A percentile compares a stretch with the other conserved stretches of the same genome.
Evolutionary conservation across 106 monocot genomes (phyloP).

Genomic region (Cymbidium sinense): DNA sequence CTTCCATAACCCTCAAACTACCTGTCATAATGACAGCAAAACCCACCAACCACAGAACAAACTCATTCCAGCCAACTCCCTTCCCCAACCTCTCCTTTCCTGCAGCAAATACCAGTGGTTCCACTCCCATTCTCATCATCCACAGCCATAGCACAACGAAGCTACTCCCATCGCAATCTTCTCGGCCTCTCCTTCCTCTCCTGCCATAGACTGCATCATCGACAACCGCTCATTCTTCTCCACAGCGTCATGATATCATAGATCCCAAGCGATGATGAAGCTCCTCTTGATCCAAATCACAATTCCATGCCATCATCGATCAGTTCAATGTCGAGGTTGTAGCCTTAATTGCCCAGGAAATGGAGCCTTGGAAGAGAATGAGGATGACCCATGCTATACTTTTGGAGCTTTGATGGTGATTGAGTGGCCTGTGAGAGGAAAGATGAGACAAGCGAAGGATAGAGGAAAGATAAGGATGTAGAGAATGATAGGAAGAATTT

Average conservation of each 20-base stretch:
- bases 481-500: background rate
- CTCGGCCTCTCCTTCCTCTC: background rate
- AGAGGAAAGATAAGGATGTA: background rate
- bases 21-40: conserved; percentile 7
- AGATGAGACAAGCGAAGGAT: background rate
- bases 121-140: conserved; percentile 14
- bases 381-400: background rate
- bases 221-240: background rate
- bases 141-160: conserved; percentile 10
- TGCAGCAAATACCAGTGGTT: conserved; percentile 2
- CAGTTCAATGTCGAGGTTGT: background rate
- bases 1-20: conserved; percentile 7
- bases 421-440: background rate
- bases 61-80: background rate
- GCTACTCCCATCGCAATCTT: conserved; percentile 6
- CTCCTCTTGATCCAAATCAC: background rate
- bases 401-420: background rate
- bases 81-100: background rate
- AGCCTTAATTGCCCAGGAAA: background rate
- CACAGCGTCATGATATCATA: background rate
- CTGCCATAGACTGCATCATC: conserved; percentile 5
- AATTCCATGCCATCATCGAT: background rate
- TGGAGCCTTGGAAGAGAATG: background rate
- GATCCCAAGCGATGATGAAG: background rate
- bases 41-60: conserved; percentile 8